Conservation (phyloP, 148 eudicot genomes). For the Gaultheria prostrata region DNA sequence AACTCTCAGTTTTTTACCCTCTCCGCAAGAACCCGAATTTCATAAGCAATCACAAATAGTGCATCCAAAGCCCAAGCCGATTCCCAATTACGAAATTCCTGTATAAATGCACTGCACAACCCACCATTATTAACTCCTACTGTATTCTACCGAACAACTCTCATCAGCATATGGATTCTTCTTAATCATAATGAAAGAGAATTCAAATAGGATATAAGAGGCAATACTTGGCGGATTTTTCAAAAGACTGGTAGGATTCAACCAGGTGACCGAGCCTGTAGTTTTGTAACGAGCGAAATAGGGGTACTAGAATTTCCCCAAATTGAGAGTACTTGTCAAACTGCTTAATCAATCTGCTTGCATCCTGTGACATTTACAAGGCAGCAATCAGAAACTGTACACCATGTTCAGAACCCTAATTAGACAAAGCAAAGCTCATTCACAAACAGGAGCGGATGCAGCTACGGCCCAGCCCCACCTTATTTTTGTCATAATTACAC, state of each 20-base stretch:
- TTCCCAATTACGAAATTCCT: slow-evolving; percentile 97
- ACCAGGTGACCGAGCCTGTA: slow-evolving; percentile 70
- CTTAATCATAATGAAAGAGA: neutral
- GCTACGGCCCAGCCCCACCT: neutral
- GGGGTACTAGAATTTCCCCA: slow-evolving; percentile 60
- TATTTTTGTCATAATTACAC: neutral
- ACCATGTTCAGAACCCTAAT: slow-evolving; percentile 21
- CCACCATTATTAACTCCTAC: slow-evolving; percentile 25
- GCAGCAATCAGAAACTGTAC: neutral
- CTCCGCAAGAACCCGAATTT: slow-evolving; percentile 94
- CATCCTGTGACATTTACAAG: slow-evolving; percentile 48
- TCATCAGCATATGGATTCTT: neutral
- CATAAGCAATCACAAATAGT: slow-evolving; percentile 72
- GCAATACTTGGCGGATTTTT: slow-evolving; percentile 82
- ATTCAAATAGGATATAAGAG: neutral
- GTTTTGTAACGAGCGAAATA: slow-evolving; percentile 72
- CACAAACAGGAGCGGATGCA: neutral
- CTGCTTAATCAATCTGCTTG: slow-evolving; percentile 63
- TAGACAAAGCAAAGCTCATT: neutral
- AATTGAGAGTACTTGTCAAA: slow-evolving; percentile 40
- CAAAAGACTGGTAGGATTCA: slow-evolving; percentile 73
- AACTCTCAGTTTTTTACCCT: slow-evolving; percentile 41
- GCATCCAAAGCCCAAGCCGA: slow-evolving; percentile 96
- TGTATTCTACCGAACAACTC: neutral
- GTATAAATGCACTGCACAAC: slow-evolving; percentile 71